These are phyloP conservation scores for Yamadazyma paraphyllophila DNA, from an alignment of 805 yeast genomes.

Conservation along the genomic window DNA sequence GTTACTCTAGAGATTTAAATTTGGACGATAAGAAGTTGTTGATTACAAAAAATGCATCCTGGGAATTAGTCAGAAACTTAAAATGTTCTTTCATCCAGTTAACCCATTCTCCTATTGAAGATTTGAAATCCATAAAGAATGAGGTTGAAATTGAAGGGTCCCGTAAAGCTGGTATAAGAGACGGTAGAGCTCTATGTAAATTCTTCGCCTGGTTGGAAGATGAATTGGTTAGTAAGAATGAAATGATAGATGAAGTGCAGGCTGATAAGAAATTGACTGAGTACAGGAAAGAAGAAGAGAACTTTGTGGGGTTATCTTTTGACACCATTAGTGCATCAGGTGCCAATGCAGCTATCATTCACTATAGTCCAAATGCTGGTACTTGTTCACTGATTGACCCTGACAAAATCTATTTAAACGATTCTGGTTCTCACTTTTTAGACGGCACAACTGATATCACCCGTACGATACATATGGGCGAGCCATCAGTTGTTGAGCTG, in stretches of 20 bases:
- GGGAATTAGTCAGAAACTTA: constrained; percentile 39
- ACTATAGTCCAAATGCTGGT: constrained; percentile 57
- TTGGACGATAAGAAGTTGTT: constrained; percentile 28
- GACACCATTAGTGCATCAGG: constrained; percentile 76
- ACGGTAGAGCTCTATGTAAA: constrained; percentile 53
- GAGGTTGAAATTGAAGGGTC: constrained; percentile 50
- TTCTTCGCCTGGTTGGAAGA: constrained; percentile 61
- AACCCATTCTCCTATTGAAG: constrained; percentile 42
- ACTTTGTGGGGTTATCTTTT: constrained; percentile 65
- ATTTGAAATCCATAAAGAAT: constrained; percentile 53
- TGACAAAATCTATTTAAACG: constrained; percentile 68
- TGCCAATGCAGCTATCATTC: constrained; percentile 74
- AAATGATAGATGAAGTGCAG: constrained; percentile 53
- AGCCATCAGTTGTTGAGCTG: constrained; percentile 46
- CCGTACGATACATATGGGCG: constrained; percentile 54
- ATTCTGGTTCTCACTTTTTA: constrained; percentile 86
- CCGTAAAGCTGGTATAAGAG: constrained; percentile 52
- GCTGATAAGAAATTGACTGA: constrained; percentile 51
- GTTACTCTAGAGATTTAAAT: constrained; percentile 35
- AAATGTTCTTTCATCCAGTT: constrained; percentile 28
- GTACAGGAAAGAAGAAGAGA: constrained; percentile 39
- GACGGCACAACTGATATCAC: constrained; percentile 83
- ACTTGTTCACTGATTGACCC: constrained; percentile 51
- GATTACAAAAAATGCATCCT: constrained; percentile 32
- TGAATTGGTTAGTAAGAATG: constrained; percentile 42